These are phyloP conservation scores for Dendrobium officinale DNA, from an alignment of 106 monocot species.

Conservation along the genomic window DNA sequence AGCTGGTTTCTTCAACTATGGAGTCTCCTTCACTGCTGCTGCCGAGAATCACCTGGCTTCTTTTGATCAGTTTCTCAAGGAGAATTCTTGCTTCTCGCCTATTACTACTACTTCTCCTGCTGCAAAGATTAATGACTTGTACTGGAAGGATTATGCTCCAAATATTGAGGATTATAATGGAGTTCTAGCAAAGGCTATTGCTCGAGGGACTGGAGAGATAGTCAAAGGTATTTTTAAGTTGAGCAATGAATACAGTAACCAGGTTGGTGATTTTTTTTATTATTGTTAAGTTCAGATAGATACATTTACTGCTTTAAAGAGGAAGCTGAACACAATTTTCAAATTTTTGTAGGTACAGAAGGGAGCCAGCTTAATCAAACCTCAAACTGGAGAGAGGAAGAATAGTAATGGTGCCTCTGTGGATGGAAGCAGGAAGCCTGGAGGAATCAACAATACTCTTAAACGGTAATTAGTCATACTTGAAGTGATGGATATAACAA, in stretches of 20 bases:
- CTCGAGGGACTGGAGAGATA: constrained; percentile 72
- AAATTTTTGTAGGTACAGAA: constrained; percentile 52
- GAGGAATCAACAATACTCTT: constrained; percentile 53
- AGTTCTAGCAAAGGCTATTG: constrained; percentile 72
- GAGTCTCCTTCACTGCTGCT: constrained; percentile 43
- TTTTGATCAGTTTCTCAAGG: constrained; percentile 53
- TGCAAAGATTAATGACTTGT: constrained; percentile 16
- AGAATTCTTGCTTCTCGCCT: constrained; percentile 53
- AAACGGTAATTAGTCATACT: constrained; percentile 27
- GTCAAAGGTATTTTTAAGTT: constrained; percentile 77
- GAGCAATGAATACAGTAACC: constrained; percentile 52
- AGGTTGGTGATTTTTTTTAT: constrained; percentile 27
- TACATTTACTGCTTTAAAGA: neutral
- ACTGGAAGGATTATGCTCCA: constrained; percentile 66
- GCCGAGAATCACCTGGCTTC: constrained; percentile 11
- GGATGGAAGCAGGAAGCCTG: constrained; percentile 21
- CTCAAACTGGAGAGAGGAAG: constrained; percentile 3
- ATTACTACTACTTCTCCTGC: neutral
- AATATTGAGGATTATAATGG: constrained; percentile 72
- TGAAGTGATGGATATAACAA: neutral
- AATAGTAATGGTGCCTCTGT: neutral
- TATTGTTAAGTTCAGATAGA: neutral
- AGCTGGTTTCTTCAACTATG: constrained; percentile 80
- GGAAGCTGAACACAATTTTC: neutral
- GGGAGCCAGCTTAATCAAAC: constrained; percentile 58